Evolutionary conservation across 2,329 filamentous ascomycete species (phyloP), one percentile per base, ranked within the genome.

Genomic region (Paraconiothyrium brasiliense): DNA sequence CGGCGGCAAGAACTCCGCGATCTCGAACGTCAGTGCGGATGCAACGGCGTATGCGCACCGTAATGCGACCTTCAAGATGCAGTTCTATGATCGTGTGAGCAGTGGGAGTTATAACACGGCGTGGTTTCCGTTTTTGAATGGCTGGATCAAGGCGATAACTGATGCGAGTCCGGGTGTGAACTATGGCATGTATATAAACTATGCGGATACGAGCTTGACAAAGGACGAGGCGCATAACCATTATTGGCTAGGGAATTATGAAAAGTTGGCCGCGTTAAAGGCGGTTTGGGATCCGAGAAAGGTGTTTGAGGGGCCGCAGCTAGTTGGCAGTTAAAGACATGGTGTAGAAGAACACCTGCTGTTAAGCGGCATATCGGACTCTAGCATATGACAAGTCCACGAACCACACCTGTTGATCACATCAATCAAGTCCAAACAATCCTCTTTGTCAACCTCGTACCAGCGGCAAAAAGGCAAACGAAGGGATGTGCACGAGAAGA

Each of bases 151-250:
- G 16, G 70, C 67, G 8, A 67, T 79, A 54, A 70, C 60, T 13
- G 61, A 70, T 49, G 70, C 70, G 24, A 70, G 62, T 8, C 58
- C 62, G 0, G 62, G 54, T 1, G 58, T 56, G 34, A 67, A 78
- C 34, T 81, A 77, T 73, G 81, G 80, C 22, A 81, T 81, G 74
- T 86, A 85, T 67, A 79, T 81, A 67, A 85, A 85, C 71, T 85
- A 85, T 64, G 79, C 81, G 20, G 84, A 85, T 70, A 77, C 82
- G 9, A 78, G 74, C 43, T 71, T 85, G 65, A 76, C 75, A 51
- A 75, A 76, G 35, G 74, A 76, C 0, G 76, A 78, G 37, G 83
- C 83, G 4, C 79, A 83, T 66, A 65, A 77, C 34, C 72, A 79
- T 60, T 85, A 85, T 69, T 85, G 80, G 68, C 71, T 79, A 6